phyloP scores from a whole-genome alignment of 768 basidiomycete species.

The Leucosporidium creatinivorum region DNA sequence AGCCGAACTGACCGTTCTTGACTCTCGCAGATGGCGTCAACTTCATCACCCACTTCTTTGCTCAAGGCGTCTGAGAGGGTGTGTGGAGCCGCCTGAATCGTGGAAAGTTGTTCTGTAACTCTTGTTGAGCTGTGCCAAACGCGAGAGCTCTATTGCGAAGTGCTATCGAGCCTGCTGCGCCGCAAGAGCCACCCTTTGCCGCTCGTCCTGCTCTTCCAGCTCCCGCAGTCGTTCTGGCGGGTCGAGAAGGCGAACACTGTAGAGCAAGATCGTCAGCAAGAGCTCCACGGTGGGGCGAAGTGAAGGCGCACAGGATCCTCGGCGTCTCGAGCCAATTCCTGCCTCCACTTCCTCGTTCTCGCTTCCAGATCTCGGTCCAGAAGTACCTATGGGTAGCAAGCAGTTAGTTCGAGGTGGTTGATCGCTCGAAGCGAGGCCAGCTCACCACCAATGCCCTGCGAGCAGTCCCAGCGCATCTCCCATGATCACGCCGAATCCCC shows the following conservation, averaged over 20 bases:
- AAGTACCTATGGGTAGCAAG: slow-evolving; percentile 24
- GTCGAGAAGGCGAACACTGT: slow-evolving; percentile 2
- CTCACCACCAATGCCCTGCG: slow-evolving; percentile 67
- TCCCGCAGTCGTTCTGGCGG: slow-evolving; percentile 4
- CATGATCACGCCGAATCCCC: slow-evolving; percentile 76
- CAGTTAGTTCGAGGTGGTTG: too few relatives aligned
- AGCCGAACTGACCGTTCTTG: too few relatives aligned
- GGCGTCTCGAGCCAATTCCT: slow-evolving; percentile 35
- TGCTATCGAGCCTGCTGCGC: too few relatives aligned
- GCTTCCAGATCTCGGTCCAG: slow-evolving; percentile 34
- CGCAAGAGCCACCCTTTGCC: too few relatives aligned
- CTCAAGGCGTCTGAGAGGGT: too few relatives aligned
- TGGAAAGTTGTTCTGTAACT: too few relatives aligned
- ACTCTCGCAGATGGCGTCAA: slow-evolving; percentile 24
- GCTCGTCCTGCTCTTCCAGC: background rate
- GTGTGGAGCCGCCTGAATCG: too few relatives aligned
- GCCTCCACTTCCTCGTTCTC: slow-evolving; percentile 30
- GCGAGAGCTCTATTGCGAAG: too few relatives aligned
- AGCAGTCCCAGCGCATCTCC: slow-evolving; percentile 76
- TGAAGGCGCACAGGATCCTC: slow-evolving; percentile 7
- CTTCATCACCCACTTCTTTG: slow-evolving; percentile 24
- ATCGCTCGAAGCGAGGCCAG: background rate
- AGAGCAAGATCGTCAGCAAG: background rate
- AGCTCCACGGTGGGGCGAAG: background rate
- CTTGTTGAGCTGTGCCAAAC: too few relatives aligned